Conservation (phyloP, 768 basidiomycete genomes). For the Lactifluus rugatus region DNA sequence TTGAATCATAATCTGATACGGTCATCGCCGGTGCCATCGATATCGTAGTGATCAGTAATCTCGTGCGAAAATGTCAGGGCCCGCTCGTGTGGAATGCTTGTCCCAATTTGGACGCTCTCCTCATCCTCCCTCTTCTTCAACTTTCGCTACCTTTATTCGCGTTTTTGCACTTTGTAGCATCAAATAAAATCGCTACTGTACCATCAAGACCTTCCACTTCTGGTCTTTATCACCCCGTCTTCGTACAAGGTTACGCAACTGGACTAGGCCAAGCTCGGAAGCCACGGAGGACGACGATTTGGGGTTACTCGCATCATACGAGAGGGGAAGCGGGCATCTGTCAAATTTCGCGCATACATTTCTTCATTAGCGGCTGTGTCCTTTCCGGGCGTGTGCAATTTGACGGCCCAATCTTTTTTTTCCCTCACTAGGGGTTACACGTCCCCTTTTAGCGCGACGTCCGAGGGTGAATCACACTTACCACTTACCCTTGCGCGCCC, state of each 20-base stretch:
- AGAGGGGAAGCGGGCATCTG: constrained; percentile 58
- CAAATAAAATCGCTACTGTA: not conserved
- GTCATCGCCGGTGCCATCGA: too few species aligned
- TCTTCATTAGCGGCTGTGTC: too few species aligned
- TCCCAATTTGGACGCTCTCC: constrained; percentile 60
- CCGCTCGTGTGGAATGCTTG: too few species aligned
- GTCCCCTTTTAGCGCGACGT: too few species aligned
- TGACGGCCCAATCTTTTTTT: not conserved
- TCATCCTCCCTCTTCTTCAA: constrained; percentile 57
- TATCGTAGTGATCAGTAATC: too few species aligned
- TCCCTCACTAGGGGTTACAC: too few species aligned
- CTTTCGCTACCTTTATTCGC: constrained; percentile 34
- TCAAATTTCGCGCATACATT: constrained; percentile 75
- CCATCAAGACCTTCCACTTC: constrained; percentile 17
- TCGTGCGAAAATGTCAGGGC: too few species aligned
- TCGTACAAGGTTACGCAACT: constrained; percentile 91
- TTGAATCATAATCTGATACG: too few species aligned
- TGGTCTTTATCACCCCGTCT: constrained; percentile 58
- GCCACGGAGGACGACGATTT: constrained; percentile 48
- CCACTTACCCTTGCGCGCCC: too few species aligned
- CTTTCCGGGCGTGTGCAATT: not conserved
- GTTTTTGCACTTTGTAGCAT: constrained; percentile 10
- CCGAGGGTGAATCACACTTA: too few species aligned
- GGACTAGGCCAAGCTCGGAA: constrained; percentile 52
- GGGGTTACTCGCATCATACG: constrained; percentile 80